phyloP scores from a whole-genome alignment of 192 early-diverging fungal species.

The Gaertneriomyces sp. region DNA sequence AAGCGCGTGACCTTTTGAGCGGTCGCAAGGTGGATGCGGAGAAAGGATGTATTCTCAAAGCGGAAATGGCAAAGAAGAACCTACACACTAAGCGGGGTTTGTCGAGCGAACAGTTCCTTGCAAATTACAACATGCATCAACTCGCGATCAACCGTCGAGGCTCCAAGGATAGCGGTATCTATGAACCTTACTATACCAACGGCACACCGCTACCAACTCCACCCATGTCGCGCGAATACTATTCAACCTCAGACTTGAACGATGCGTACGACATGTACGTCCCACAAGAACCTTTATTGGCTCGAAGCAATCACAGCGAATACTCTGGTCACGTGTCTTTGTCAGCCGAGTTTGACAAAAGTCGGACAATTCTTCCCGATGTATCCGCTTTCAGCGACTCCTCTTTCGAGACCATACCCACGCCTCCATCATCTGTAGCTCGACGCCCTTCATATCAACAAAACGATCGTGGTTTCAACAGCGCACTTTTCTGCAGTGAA shows the following conservation, averaged over 20 bases:
- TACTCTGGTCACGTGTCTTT: slow-evolving; percentile 13
- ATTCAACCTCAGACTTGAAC: slow-evolving; percentile 14
- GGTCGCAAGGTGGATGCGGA: slow-evolving; percentile 90
- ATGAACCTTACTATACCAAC: slow-evolving; percentile 27
- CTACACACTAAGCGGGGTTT: slow-evolving; percentile 83
- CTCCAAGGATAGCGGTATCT: slow-evolving; percentile 17
- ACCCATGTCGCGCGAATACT: slow-evolving; percentile 18
- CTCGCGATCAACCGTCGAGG: slow-evolving; percentile 24
- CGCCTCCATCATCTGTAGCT: slow-evolving; percentile 19
- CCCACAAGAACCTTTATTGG: neutral
- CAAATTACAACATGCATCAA: slow-evolving; percentile 14
- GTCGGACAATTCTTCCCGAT: slow-evolving; percentile 9
- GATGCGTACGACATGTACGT: slow-evolving; percentile 25
- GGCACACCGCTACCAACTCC: slow-evolving; percentile 13
- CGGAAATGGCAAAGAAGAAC: slow-evolving; percentile 99
- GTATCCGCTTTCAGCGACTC: slow-evolving; percentile 15
- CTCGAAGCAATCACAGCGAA: slow-evolving; percentile 6
- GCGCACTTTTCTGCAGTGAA: slow-evolving; percentile 49
- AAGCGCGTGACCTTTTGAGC: slow-evolving; percentile 87
- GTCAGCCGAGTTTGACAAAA: slow-evolving; percentile 1
- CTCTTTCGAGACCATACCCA: slow-evolving; percentile 12
- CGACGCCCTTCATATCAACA: slow-evolving; percentile 19
- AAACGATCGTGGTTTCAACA: slow-evolving; percentile 45
- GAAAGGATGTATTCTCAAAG: slow-evolving; percentile 80
- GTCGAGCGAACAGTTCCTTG: slow-evolving; percentile 27